These are phyloP conservation scores for Cladosporium sp. DNA, from an alignment of 2,329 filamentous ascomycete species.

Conservation along the genomic window DNA sequence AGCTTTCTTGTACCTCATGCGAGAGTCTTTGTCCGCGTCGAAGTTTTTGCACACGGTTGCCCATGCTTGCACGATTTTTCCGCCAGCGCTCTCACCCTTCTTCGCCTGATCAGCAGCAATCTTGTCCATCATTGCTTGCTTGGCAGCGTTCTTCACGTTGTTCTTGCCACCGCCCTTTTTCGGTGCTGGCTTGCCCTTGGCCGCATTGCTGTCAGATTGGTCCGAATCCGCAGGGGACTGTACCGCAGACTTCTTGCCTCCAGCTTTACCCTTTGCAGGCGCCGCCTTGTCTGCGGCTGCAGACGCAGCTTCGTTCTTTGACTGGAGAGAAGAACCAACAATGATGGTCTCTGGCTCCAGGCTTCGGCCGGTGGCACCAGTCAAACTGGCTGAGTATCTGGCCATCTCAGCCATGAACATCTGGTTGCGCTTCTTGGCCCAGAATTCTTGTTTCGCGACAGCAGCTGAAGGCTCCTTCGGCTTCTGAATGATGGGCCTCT, in stretches of 20 bases:
- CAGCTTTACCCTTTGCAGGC: constrained; percentile 15
- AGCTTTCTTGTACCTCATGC: constrained; percentile 51
- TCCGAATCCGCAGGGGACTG: constrained; percentile 34
- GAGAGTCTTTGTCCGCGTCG: constrained; percentile 46
- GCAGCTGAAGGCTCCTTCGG: constrained; percentile 24
- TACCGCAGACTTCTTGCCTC: constrained; percentile 22
- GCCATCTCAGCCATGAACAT: constrained; percentile 67
- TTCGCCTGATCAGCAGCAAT: constrained; percentile 44
- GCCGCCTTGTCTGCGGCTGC: constrained; percentile 8
- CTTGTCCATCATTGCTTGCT: constrained; percentile 47
- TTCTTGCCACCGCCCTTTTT: constrained; percentile 36
- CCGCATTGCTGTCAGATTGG: constrained; percentile 27
- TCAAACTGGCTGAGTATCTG: constrained; percentile 69
- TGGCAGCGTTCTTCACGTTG: constrained; percentile 38
- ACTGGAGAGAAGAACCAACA: constrained; percentile 35
- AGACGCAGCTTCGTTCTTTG: constrained; percentile 16
- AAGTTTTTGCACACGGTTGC: constrained; percentile 47
- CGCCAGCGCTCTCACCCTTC: constrained; percentile 43
- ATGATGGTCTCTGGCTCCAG: constrained; percentile 67
- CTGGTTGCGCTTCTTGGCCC: constrained; percentile 56
- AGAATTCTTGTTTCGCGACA: constrained; percentile 39
- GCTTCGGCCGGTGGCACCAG: constrained; percentile 61
- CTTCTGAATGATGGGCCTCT: constrained; percentile 50
- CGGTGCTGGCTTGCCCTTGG: constrained; percentile 31
- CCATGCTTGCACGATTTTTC: constrained; percentile 50